These are phyloP conservation scores for Penicillium sp. DNA, from an alignment of 2,329 filamentous ascomycete species.

Conservation along the genomic window DNA sequence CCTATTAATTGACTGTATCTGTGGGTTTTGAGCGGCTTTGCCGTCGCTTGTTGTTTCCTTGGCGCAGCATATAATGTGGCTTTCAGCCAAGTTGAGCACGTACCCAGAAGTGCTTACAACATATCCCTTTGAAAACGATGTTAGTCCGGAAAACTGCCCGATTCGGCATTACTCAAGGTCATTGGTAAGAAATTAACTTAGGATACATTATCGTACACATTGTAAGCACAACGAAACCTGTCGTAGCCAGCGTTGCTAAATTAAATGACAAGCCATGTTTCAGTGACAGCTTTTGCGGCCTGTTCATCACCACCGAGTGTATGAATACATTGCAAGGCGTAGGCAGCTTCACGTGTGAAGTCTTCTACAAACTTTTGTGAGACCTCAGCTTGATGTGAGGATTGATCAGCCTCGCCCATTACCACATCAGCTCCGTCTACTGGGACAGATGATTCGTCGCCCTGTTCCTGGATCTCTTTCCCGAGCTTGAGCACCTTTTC, in stretches of 20 bases:
- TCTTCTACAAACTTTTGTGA: conserved; percentile 50
- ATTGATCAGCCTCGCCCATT: conserved; percentile 20
- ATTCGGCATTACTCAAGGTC: too few species aligned
- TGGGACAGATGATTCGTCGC: not conserved
- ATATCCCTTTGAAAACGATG: too few species aligned
- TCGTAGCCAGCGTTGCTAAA: not conserved
- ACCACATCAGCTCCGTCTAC: conserved; percentile 39
- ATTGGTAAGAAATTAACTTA: not conserved
- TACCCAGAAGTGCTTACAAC: too few species aligned
- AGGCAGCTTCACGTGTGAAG: conserved; percentile 70
- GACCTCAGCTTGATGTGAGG: conserved; percentile 3
- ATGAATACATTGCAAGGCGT: conserved; percentile 70
- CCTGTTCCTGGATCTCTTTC: conserved; percentile 40
- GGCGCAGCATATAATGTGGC: too few species aligned
- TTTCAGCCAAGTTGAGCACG: too few species aligned
- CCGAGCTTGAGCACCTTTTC: conserved; percentile 56
- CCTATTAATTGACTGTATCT: too few species aligned
- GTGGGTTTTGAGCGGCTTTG: too few species aligned
- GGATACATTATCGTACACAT: not conserved
- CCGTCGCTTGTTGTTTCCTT: too few species aligned
- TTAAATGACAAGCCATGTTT: conserved; percentile 58
- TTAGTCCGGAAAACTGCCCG: too few species aligned
- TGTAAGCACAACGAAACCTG: not conserved
- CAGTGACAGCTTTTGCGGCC: conserved; percentile 62
- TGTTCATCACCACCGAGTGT: conserved; percentile 63